Percentiles rank a stretch among this genome's conserved stretches.
Evolutionary conservation across 805 yeast genomes (phyloP).

Genomic region (Yarrowia sp.): DNA sequence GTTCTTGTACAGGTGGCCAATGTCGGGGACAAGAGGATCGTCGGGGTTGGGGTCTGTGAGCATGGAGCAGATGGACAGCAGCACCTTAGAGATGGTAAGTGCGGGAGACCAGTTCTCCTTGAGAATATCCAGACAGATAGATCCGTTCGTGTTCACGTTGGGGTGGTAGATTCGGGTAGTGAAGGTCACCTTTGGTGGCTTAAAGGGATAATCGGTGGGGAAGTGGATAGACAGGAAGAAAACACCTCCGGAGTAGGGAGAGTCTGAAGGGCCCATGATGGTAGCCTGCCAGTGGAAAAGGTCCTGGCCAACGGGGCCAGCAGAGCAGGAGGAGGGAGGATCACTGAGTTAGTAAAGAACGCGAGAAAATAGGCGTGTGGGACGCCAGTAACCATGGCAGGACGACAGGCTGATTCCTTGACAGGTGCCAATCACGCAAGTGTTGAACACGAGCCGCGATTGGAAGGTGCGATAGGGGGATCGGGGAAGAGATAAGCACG

Average conservation of each 20-base stretch:
- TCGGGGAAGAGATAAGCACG: too few relatives aligned
- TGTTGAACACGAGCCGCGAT: too few relatives aligned
- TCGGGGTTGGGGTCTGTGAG: constrained; percentile 98
- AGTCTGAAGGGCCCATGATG: constrained; percentile 97
- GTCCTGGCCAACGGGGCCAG: constrained; percentile 98
- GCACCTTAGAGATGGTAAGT: constrained; percentile 89
- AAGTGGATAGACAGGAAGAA: constrained; percentile 94
- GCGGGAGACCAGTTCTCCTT: constrained; percentile 99
- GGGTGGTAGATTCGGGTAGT: constrained; percentile 97
- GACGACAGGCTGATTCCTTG: too few relatives aligned
- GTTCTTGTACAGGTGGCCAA: constrained; percentile 92
- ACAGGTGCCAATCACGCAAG: too few relatives aligned
- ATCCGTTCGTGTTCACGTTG: constrained; percentile 92
- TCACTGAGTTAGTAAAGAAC: constrained; percentile 53
- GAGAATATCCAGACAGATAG: constrained; percentile 92
- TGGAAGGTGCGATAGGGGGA: too few relatives aligned
- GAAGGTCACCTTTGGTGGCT: constrained; percentile 91
- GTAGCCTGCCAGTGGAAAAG: constrained; percentile 99
- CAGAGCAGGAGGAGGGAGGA: constrained; percentile 98
- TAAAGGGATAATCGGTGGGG: constrained; percentile 99
- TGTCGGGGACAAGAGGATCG: constrained; percentile 98
- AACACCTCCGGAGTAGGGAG: constrained; percentile 84
- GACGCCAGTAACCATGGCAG: too few relatives aligned
- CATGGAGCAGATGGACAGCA: constrained; percentile 89
- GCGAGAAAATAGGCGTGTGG: too few relatives aligned